A percentile compares a stretch with the other conserved stretches of the same genome.
Conservation (phyloP, 805 yeast genomes). For the Ogataea nitratoaversa region DNA sequence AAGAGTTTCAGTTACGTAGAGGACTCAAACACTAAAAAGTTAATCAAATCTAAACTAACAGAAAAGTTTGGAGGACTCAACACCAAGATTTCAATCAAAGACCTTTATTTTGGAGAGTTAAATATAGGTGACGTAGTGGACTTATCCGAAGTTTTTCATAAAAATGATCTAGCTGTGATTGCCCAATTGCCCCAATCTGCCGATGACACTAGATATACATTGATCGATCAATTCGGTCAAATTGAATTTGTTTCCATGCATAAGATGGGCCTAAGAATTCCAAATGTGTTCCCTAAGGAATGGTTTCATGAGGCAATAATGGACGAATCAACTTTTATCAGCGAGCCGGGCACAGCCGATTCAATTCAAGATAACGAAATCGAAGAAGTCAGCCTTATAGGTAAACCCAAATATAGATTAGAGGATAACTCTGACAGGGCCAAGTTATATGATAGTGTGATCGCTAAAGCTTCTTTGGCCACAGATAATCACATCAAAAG, state of each 20-base stretch:
- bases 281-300: constrained; percentile 41
- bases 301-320: constrained; percentile 31
- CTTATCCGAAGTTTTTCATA: constrained; percentile 37
- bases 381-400: constrained; percentile 22
- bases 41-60: constrained; percentile 4
- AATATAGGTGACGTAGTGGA: constrained; percentile 64
- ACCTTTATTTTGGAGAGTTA: constrained; percentile 28
- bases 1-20: constrained; percentile 15
- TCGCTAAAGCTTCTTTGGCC: constrained; percentile 15
- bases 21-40: constrained; percentile 6
- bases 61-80: constrained; percentile 5
- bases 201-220: constrained; percentile 52
- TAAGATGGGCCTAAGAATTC: constrained; percentile 48
- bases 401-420: constrained; percentile 30
- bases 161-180: constrained; percentile 48
- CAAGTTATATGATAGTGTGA: constrained; percentile 25
- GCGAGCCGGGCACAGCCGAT: constrained; percentile 1
- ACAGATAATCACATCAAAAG: constrained; percentile 18
- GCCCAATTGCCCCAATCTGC: constrained; percentile 47
- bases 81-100: constrained; percentile 10
- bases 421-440: constrained; percentile 28
- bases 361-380: constrained; percentile 3
- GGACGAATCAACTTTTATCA: constrained; percentile 25
- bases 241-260: constrained; percentile 44
- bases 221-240: constrained; percentile 54